A percentile compares a stretch with the other conserved stretches of the same genome.
Evolutionary conservation across 768 basidiomycete species (phyloP).

Genomic region (Chiua virens): DNA sequence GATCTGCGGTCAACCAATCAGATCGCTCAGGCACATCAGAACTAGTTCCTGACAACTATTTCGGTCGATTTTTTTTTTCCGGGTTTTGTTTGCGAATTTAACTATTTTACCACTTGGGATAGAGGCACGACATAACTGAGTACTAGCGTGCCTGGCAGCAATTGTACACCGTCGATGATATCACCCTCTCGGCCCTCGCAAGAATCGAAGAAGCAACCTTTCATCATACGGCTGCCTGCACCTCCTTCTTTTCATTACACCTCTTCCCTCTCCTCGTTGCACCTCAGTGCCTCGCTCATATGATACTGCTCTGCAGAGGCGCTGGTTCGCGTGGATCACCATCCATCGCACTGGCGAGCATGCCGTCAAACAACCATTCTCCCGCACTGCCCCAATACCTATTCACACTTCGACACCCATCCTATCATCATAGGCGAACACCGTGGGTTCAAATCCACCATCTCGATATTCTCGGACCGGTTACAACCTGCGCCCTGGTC

Average conservation of each 20-base stretch:
- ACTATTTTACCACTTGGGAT: background rate
- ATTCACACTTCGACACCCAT: background rate
- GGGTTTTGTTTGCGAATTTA: background rate
- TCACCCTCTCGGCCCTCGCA: too few relatives aligned
- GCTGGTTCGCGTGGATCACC: slow-evolving; percentile 17
- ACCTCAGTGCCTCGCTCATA: slow-evolving; percentile 4
- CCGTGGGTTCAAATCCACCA: slow-evolving; percentile 1
- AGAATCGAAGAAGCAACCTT: too few relatives aligned
- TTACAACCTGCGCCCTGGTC: too few relatives aligned
- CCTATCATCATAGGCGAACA: background rate
- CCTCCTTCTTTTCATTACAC: slow-evolving; percentile 9
- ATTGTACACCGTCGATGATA: background rate
- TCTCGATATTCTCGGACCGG: background rate
- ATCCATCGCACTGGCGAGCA: slow-evolving; percentile 1
- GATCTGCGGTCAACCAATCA: slow-evolving; percentile 36
- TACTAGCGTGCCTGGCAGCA: background rate
- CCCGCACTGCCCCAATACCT: slow-evolving; percentile 5
- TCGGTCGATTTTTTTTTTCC: slow-evolving; percentile 9
- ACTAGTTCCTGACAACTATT: slow-evolving; percentile 29
- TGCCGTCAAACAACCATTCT: background rate
- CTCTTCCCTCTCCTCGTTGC: slow-evolving; percentile 1
- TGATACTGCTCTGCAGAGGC: slow-evolving; percentile 1
- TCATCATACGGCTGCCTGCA: background rate
- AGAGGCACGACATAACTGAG: background rate
- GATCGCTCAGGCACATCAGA: slow-evolving; percentile 36